Percentiles rank a stretch among this genome's conserved stretches.
Conservation (phyloP, 768 basidiomycete genomes). For the Hirschioporus abietinus region DNA sequence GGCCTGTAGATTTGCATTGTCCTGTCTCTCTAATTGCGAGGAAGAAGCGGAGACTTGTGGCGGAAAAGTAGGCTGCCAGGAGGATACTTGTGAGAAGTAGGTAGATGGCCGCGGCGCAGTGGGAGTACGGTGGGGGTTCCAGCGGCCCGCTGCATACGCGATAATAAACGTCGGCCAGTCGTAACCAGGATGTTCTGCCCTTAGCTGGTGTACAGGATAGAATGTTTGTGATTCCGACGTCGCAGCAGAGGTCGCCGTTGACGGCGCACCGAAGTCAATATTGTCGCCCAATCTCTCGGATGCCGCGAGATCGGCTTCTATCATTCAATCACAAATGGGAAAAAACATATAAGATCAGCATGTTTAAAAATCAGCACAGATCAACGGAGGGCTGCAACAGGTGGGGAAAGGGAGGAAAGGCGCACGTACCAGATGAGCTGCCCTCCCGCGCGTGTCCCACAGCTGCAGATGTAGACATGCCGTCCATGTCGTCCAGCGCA, state of each 20-base stretch:
- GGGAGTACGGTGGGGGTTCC: constrained; percentile 74
- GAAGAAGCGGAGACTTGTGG: constrained; percentile 14
- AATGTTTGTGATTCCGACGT: background rate
- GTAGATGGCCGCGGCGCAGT: constrained; percentile 27
- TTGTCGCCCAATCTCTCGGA: background rate
- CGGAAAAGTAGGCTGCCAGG: constrained; percentile 23
- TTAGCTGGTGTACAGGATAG: background rate
- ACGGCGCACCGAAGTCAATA: background rate
- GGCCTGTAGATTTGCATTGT: background rate
- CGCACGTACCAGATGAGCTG: background rate
- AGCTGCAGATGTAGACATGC: background rate
- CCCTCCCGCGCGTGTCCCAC: background rate
- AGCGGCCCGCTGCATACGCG: constrained; percentile 72
- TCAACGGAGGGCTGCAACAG: background rate
- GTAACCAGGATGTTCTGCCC: constrained; percentile 12
- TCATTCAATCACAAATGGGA: background rate
- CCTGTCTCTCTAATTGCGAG: background rate
- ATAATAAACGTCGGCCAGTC: constrained; percentile 76
- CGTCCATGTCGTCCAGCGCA: background rate
- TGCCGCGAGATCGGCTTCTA: background rate
- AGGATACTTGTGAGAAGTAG: constrained; percentile 28
- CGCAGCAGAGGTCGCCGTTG: background rate
- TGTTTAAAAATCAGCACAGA: background rate
- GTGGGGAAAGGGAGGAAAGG: background rate
- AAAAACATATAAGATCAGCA: background rate